These are phyloP conservation scores for Neurospora terricola DNA, from an alignment of 495 filamentous ascomycete genomes.

Conservation along the genomic window DNA sequence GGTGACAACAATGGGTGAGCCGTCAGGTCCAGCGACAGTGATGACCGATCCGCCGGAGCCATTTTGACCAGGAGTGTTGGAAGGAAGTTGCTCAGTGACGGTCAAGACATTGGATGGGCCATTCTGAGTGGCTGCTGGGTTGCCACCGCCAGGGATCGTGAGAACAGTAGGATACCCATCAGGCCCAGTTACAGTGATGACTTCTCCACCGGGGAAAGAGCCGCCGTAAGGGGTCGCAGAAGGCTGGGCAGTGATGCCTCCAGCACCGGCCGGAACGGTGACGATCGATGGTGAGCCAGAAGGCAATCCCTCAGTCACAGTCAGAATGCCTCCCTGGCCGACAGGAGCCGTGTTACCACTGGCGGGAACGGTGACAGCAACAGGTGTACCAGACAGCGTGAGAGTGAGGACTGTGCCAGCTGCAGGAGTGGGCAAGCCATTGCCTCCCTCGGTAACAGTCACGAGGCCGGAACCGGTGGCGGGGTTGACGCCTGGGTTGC, in stretches of 20 bases:
- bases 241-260: background rate
- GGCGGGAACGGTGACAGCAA: background rate
- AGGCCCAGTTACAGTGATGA: slow-evolving; percentile 1
- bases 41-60: background rate
- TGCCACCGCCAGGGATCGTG: background rate
- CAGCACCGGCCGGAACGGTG: background rate
- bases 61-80: background rate
- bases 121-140: background rate
- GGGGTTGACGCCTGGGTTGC: background rate
- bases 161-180: slow-evolving; percentile 7
- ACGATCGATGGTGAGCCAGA: background rate
- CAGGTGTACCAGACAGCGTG: background rate
- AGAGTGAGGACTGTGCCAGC: background rate
- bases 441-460: background rate
- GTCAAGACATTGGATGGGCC: background rate
- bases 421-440: background rate
- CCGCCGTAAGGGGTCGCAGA: background rate
- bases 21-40: background rate
- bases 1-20: slow-evolving; percentile 3
- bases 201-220: background rate
- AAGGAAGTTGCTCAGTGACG: background rate
- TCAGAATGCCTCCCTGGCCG: background rate
- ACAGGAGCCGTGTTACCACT: background rate
- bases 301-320: background rate
- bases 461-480: background rate